Evolutionary conservation across 257 asterid genomes (phyloP).

Genomic region (Marsdenia floribunda): DNA sequence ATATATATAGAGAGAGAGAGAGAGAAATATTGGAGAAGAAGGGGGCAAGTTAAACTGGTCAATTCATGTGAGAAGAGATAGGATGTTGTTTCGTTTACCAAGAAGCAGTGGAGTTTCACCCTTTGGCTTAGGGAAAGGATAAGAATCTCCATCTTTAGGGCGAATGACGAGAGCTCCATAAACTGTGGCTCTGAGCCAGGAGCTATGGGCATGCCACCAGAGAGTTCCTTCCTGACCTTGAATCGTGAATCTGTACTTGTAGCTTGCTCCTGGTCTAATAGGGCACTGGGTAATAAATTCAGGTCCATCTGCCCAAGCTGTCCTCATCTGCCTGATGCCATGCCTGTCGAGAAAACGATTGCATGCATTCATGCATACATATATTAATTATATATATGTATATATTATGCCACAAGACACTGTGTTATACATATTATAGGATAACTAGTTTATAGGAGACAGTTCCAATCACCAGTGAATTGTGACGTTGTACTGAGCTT

Average conservation of each 20-base stretch:
- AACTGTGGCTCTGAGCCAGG: constrained; percentile 93
- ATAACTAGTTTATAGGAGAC: neutral
- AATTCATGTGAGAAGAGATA: neutral
- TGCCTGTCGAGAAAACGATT: constrained; percentile 44
- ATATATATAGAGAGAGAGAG: no score
- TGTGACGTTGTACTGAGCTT: constrained; percentile 72
- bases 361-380: neutral
- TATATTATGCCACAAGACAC: neutral
- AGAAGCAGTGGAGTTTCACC: constrained; percentile 68
- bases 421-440: no score
- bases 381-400: neutral
- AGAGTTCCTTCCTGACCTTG: constrained; percentile 89
- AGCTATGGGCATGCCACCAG: constrained; percentile 99
- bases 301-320: constrained; percentile 91
- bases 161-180: constrained; percentile 74
- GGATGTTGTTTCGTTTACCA: constrained; percentile 30
- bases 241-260: constrained; percentile 68
- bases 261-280: constrained; percentile 68
- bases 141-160: constrained; percentile 59
- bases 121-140: constrained; percentile 74
- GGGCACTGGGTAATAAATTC: constrained; percentile 90
- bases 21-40: no score
- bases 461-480: constrained; percentile 59
- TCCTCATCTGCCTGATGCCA: constrained; percentile 78
- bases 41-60: no score